Percentiles rank a stretch among this genome's conserved stretches.
Evolutionary conservation across 176 grass and related monocot genomes (phyloP).

Genomic region (Urochloa ruziziensis): DNA sequence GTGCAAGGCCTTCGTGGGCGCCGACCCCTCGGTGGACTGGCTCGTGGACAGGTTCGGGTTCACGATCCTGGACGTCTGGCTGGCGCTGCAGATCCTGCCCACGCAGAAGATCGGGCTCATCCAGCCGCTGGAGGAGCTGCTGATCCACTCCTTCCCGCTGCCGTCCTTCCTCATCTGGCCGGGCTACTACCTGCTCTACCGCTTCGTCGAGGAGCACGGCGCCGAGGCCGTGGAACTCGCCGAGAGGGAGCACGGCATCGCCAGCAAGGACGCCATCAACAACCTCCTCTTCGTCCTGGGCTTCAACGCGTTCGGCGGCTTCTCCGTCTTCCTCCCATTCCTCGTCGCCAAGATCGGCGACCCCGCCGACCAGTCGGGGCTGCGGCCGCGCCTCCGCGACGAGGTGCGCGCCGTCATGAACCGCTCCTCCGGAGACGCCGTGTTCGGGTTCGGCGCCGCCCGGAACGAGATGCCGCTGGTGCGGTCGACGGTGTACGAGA

Average conservation of each 20-base stretch:
- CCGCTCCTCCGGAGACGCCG: too few relatives aligned
- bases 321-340: constrained; percentile 63
- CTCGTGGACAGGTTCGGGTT: constrained; percentile 34
- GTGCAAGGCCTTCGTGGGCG: constrained; percentile 55
- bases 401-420: constrained; percentile 59
- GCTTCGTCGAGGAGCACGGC: constrained; percentile 65
- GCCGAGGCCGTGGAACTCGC: constrained; percentile 35
- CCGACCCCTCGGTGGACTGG: constrained; percentile 43
- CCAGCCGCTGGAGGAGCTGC: constrained; percentile 80
- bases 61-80: constrained; percentile 66
- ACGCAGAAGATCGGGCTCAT: constrained; percentile 45
- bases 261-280: constrained; percentile 61
- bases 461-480: constrained; percentile 69
- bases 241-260: constrained; percentile 31
- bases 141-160: constrained; percentile 78
- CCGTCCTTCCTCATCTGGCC: constrained; percentile 52
- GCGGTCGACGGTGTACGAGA: constrained; percentile 71
- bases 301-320: constrained; percentile 89
- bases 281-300: constrained; percentile 92
- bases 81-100: constrained; percentile 77
- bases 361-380: background rate
- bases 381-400: constrained; percentile 28
- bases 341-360: constrained; percentile 49
- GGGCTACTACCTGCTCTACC: constrained; percentile 59
- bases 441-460: constrained; percentile 46